Percentiles rank a stretch among this genome's conserved stretches.
These are phyloP conservation scores for Iodosphaeria phyllophila DNA, from an alignment of 2,329 filamentous ascomycete genomes.

Conservation along the genomic window DNA sequence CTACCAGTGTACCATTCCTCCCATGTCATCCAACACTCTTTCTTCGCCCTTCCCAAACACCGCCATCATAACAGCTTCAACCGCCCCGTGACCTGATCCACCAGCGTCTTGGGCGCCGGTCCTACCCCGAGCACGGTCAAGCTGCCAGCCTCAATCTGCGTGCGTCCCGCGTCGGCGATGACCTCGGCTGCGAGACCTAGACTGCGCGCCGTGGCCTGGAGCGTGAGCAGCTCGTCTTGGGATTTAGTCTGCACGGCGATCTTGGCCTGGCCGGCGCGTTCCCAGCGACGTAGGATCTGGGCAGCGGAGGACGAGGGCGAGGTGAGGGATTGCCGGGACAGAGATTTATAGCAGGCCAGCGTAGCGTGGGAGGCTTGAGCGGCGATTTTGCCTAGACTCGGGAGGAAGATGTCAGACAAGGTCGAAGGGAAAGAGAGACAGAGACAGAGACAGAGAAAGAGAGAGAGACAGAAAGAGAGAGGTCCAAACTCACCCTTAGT, in stretches of 20 bases:
- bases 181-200: slow-evolving; percentile 76
- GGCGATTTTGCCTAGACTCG: slow-evolving; percentile 89
- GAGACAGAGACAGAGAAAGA: neutral
- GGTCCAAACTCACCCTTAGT: slow-evolving; percentile 53
- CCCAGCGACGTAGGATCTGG: slow-evolving; percentile 64
- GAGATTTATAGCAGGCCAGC: slow-evolving; percentile 85
- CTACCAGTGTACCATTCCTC: too few species aligned
- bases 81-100: slow-evolving; percentile 48
- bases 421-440: slow-evolving; percentile 3
- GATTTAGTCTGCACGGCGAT: slow-evolving; percentile 79
- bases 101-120: slow-evolving; percentile 64
- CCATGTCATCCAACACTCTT: too few species aligned
- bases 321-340: slow-evolving; percentile 33
- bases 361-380: slow-evolving; percentile 94
- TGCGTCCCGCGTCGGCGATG: slow-evolving; percentile 88
- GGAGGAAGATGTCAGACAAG: neutral
- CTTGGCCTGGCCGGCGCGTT: slow-evolving; percentile 74
- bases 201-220: slow-evolving; percentile 63
- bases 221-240: slow-evolving; percentile 59
- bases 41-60: too few species aligned
- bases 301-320: slow-evolving; percentile 37
- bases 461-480: slow-evolving; percentile 1
- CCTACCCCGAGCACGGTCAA: slow-evolving; percentile 78
- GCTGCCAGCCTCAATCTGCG: slow-evolving; percentile 88
- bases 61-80: slow-evolving; percentile 13